phyloP scores from a whole-genome alignment of 768 basidiomycete species.

The Amanita jacksonii region DNA sequence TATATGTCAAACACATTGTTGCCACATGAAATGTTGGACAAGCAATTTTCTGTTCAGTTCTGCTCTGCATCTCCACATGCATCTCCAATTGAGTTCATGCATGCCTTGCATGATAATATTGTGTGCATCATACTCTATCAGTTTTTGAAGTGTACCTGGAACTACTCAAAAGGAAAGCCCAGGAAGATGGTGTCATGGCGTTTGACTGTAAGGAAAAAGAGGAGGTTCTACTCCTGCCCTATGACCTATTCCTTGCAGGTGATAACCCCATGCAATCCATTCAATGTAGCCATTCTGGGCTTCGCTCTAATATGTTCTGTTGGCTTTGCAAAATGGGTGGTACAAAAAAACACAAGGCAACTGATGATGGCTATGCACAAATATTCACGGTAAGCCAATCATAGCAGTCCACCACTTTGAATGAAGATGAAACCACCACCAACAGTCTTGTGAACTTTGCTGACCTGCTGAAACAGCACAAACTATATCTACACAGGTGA shows the following conservation, averaged over 20 bases:
- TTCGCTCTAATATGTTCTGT: conserved; percentile 30
- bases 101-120: conserved; percentile 13
- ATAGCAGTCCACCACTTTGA: not conserved
- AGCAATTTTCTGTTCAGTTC: conserved; percentile 21
- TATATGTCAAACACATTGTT: conserved; percentile 25
- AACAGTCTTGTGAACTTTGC: conserved; percentile 13
- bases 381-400: conserved; percentile 18
- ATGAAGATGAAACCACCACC: too few relatives aligned
- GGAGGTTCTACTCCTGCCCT: conserved; percentile 18
- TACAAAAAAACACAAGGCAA: conserved; percentile 7
- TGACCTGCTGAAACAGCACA: conserved; percentile 11
- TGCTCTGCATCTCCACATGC: conserved; percentile 24
- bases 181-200: conserved; percentile 25
- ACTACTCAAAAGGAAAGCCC: conserved; percentile 20
- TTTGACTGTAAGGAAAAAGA: conserved; percentile 25
- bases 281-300: conserved; percentile 33
- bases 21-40: conserved; percentile 20
- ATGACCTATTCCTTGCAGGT: conserved; percentile 24
- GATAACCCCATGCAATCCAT: conserved; percentile 42
- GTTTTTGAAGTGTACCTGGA: conserved; percentile 10
- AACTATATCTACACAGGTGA: conserved; percentile 13
- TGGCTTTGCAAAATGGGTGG: conserved; percentile 27
- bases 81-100: conserved; percentile 22
- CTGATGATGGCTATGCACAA: conserved; percentile 12
- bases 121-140: not conserved